Evolutionary conservation across 1,284 basidiomycete genomes (phyloP), one percentile per base, ranked within the genome.

Genomic region (Gomphus bonarii): DNA sequence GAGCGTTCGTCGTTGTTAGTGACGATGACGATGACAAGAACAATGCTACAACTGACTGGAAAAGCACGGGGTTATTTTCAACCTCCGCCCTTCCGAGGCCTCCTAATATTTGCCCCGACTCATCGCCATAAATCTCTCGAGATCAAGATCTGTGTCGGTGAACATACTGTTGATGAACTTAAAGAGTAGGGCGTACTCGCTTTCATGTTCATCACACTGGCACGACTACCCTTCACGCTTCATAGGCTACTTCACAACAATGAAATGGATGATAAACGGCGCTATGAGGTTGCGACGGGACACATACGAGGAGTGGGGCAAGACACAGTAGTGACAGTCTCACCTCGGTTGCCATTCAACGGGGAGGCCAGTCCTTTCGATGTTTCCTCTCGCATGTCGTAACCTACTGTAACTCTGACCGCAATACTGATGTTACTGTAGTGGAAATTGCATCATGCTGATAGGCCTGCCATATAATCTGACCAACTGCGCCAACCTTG

Each of bases 241-340:
- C 33, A 11, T 33, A 33, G 33, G 11, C 5, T 11, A 33, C 33
- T 11, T 6, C 33, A 11, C 33, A 38, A 88, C 88, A 1, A 72
- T 60, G 3, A 86, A 68, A 25, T 85, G 74, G 44, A 76, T 69
- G n/a, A 78, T 60, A 53, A 78, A 81, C 3, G 77, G 80, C n/a
- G 64, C 50, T 36, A 71, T 54, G 25, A 69, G 62, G 1, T n/a
- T n/a, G n/a, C n/a, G n/a, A n/a, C n/a, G n/a, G n/a, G n/a, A n/a
- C n/a, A n/a, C n/a, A n/a, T n/a, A n/a, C n/a, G n/a, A n/a, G n/a
- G n/a, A n/a, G n/a, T n/a, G n/a, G n/a, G n/a, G n/a, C n/a, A n/a
- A n/a, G n/a, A n/a, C n/a, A n/a, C n/a, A n/a, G n/a, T n/a, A n/a
- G n/a, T n/a, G n/a, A n/a, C n/a, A n/a, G n/a, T n/a, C n/a, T n/a